A percentile compares a stretch with the other conserved stretches of the same genome.
Evolutionary conservation across 345 rosid species (phyloP).

Genomic region (Toxicodendron radicans): DNA sequence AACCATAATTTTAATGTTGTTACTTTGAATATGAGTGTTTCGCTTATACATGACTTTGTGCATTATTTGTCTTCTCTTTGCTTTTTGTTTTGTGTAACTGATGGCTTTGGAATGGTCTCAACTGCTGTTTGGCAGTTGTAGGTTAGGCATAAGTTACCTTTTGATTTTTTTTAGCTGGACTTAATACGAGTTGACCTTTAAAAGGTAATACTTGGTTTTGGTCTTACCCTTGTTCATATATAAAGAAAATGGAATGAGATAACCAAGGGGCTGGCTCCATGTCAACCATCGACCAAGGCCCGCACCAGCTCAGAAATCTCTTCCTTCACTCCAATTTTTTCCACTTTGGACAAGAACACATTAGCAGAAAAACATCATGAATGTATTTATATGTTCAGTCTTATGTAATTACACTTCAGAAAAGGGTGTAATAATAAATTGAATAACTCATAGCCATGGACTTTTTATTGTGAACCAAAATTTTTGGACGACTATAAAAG

Average conservation of each 20-base stretch:
- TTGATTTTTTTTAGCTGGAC: too few species aligned
- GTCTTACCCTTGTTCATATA: too few species aligned
- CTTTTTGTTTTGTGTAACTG: background rate
- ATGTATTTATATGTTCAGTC: too few species aligned
- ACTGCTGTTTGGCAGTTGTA: constrained; percentile 3
- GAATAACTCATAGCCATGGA: background rate
- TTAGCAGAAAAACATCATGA: too few species aligned
- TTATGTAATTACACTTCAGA: background rate
- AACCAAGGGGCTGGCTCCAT: too few species aligned
- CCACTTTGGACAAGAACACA: background rate
- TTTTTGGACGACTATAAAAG: background rate
- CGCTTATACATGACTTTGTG: background rate
- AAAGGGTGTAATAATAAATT: background rate
- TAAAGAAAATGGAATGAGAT: too few species aligned
- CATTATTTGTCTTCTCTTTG: background rate
- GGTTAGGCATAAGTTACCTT: background rate
- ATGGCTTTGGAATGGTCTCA: background rate
- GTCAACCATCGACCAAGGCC: too few species aligned
- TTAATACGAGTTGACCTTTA: too few species aligned
- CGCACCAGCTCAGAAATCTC: too few species aligned
- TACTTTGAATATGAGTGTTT: background rate
- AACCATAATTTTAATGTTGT: background rate
- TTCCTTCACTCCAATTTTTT: background rate
- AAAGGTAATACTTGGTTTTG: too few species aligned
- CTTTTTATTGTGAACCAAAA: background rate